phyloP scores from a whole-genome alignment of 2,329 filamentous ascomycete species.

The Rhytidhysteron rufulum region DNA sequence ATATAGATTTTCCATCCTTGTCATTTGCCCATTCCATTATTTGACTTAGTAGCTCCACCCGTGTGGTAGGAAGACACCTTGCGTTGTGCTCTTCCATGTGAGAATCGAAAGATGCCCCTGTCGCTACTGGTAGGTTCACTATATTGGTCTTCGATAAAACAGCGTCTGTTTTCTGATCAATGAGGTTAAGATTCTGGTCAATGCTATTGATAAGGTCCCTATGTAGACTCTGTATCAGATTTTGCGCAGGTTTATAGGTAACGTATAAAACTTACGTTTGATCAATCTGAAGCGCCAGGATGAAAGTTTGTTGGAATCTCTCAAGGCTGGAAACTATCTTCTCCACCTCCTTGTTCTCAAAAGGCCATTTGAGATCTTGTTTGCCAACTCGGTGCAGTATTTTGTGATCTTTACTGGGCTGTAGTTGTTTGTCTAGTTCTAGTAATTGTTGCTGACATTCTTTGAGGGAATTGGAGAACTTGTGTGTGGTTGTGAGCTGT shows the following conservation, averaged over 20 bases:
- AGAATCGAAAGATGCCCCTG: background rate
- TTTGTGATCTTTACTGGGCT: slow-evolving; percentile 8
- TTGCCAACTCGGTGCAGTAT: slow-evolving; percentile 22
- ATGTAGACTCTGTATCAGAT: background rate
- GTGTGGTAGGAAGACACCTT: slow-evolving; percentile 10
- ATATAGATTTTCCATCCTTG: slow-evolving; percentile 9
- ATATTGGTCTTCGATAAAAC: background rate
- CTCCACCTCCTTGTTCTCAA: slow-evolving; percentile 29
- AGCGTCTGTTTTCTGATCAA: slow-evolving; percentile 1
- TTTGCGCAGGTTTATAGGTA: background rate
- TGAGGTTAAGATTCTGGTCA: background rate
- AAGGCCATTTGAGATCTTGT: slow-evolving; percentile 35
- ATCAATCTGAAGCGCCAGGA: slow-evolving; percentile 23
- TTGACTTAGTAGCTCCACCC: slow-evolving; percentile 9
- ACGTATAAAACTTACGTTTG: slow-evolving; percentile 17
- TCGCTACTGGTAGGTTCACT: background rate
- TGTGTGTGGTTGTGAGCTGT: slow-evolving; percentile 16
- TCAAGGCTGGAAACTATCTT: slow-evolving; percentile 15
- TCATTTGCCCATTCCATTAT: slow-evolving; percentile 11
- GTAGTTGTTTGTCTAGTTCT: background rate
- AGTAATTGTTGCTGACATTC: background rate
- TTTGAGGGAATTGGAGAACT: slow-evolving; percentile 8
- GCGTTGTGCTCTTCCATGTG: background rate
- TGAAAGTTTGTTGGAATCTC: slow-evolving; percentile 17
- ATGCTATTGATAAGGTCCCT: background rate